phyloP scores from a whole-genome alignment of 768 basidiomycete species.

The Imleria badia region DNA sequence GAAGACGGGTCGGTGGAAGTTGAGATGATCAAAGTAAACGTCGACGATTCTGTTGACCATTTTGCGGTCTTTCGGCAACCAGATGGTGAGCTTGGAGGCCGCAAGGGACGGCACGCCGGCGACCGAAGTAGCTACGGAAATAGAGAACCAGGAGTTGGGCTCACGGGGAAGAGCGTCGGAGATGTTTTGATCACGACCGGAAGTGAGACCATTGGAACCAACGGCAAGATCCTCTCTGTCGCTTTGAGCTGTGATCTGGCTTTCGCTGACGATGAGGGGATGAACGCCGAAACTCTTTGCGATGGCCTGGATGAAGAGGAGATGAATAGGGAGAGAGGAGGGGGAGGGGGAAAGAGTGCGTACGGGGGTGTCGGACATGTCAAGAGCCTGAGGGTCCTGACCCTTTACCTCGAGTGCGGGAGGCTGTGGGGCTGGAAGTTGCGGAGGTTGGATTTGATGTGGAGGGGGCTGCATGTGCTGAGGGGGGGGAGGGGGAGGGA shows the following conservation, averaged over 20 bases:
- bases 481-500: constrained; percentile 50
- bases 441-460: constrained; percentile 36
- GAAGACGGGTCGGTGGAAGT: constrained; percentile 78
- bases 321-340: constrained; percentile 1
- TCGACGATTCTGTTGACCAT: constrained; percentile 63
- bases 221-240: constrained; percentile 79
- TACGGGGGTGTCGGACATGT: constrained; percentile 71
- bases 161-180: constrained; percentile 61
- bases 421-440: constrained; percentile 19
- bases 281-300: constrained; percentile 81
- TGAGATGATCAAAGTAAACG: constrained; percentile 75
- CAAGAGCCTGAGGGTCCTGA: constrained; percentile 75
- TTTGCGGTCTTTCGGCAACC: constrained; percentile 75
- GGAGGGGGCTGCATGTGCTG: constrained; percentile 37
- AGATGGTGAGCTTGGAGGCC: constrained; percentile 43
- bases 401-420: constrained; percentile 54
- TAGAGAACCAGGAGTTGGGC: constrained; percentile 56
- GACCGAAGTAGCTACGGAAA: constrained; percentile 52
- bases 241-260: constrained; percentile 48
- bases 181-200: constrained; percentile 63
- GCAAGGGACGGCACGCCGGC: constrained; percentile 18
- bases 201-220: constrained; percentile 66
- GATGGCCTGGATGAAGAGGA: constrained; percentile 45
- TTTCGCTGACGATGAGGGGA: constrained; percentile 63
- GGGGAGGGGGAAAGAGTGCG: neutral